These are phyloP conservation scores for Triangularia setosa DNA, from an alignment of 2,329 filamentous ascomycete genomes.

Conservation along the genomic window DNA sequence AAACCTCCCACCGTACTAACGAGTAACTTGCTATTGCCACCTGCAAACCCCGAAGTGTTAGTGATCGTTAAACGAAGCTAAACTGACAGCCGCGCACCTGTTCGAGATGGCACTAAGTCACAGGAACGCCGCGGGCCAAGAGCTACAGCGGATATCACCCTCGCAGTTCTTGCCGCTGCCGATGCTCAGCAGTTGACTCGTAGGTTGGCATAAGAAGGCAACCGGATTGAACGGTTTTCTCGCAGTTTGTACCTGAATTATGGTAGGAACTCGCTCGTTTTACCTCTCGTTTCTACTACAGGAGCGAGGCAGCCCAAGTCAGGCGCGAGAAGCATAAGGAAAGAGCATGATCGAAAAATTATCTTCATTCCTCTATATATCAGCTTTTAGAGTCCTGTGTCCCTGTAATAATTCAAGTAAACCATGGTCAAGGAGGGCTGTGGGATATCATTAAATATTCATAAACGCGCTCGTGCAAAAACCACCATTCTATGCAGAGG, in stretches of 20 bases:
- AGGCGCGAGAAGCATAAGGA: not conserved
- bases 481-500: constrained; percentile 48
- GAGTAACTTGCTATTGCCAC: not conserved
- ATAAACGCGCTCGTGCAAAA: constrained; percentile 3
- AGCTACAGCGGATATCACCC: not conserved
- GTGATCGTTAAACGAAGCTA: not conserved
- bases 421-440: not conserved
- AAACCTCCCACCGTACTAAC: not conserved
- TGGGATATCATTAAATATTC: constrained; percentile 17
- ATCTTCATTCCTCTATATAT: not conserved
- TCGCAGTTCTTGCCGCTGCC: not conserved
- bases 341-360: not conserved
- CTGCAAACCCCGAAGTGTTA: not conserved
- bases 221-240: not conserved
- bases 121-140: not conserved
- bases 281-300: not conserved
- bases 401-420: not conserved
- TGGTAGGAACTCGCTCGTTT: not conserved
- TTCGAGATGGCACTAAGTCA: not conserved
- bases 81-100: not conserved
- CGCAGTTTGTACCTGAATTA: not conserved
- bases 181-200: not conserved
- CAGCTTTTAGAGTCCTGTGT: not conserved
- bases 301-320: not conserved
- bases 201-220: not conserved